Base-by-base conservation (phyloP, 2,329 filamentous ascomycete genomes). In the Pseudogymnoascus sp. region DNA sequence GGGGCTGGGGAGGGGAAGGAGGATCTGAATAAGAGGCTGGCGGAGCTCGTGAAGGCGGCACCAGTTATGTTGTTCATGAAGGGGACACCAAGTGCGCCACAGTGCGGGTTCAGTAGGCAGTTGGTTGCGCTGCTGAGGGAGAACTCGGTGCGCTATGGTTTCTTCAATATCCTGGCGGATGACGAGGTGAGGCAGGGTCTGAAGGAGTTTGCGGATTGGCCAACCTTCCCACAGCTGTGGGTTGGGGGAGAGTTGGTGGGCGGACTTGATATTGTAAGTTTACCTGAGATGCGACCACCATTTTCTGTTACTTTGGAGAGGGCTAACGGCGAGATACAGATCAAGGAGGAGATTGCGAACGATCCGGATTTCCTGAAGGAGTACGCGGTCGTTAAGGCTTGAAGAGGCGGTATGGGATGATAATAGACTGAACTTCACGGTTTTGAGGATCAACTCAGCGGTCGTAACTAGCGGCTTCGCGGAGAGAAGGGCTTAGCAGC, bases 31-130 rank as follows among this genome's bases (percentile, higher is more conserved):
- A 87, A 89, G 74, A 83, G 93, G 33, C 80, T 99, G 38, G 83
- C 78, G 17, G 90, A 95, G 68, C 82, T 99, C 36, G 93, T 97
- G 68, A 96, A 93, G 79, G 94, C 94, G 4, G 93, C 94, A 33
- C 91, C 92, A 0, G 92, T 99, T 33, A 99, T 99, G 94, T 81
- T 99, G 29, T 99, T 99, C 77, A 96, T 96, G 91, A 96, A 96
- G 79, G 92, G 92, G n/a, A 95, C 91, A 2, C 92, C 92, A 0
- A 90, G 87, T 67, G 83, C 85, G 33, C 92, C 92, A 1, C 90
- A 96, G 75, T 96, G 92, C 71, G 92, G 94, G 2, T 99, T 99
- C 77, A 96, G 91, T 68, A 81, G 93, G 68, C 92, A 97, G 78
- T 79, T 96, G 48, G 94, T 99, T 44, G 86, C 80, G 27, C 84